A percentile compares a stretch with the other conserved stretches of the same genome.
Conservation (phyloP, 176 grass and related monocot genomes). For the Bolboschoenus planiculmis region DNA sequence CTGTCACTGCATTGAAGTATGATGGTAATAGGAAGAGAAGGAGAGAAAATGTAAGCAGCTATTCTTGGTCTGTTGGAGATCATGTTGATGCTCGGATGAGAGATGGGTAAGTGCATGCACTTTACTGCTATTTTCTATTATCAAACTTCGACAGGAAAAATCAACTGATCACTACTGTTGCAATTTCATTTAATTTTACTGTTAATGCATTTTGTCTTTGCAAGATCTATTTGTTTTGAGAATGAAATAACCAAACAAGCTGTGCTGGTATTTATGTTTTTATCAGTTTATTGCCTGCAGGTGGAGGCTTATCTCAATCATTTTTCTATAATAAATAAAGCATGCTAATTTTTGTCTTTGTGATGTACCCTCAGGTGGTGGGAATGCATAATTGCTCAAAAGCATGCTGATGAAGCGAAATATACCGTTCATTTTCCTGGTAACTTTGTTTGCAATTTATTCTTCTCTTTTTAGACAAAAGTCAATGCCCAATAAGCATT, state of each 20-base stretch:
- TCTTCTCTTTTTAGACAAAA: neutral
- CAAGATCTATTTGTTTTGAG: neutral
- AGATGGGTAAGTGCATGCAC: slow-evolving; percentile 28
- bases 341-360: neutral
- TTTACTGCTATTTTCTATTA: neutral
- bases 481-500: neutral
- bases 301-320: no score
- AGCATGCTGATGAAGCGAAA: slow-evolving; percentile 32
- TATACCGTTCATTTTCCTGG: slow-evolving; percentile 36
- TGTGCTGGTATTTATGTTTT: neutral
- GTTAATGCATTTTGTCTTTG: neutral
- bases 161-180: neutral
- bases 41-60: slow-evolving; percentile 26
- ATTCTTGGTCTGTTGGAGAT: slow-evolving; percentile 36
- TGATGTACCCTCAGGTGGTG: slow-evolving; percentile 32
- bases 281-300: neutral
- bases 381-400: slow-evolving; percentile 37
- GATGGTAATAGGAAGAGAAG: slow-evolving; percentile 34
- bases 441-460: neutral
- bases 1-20: slow-evolving; percentile 7
- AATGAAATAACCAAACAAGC: neutral
- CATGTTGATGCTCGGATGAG: slow-evolving; percentile 35
- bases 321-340: neutral
- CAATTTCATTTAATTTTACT: neutral
- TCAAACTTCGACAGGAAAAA: neutral